Base-by-base conservation (phyloP, 805 yeast species). In the Pichia paraexigua region DNA sequence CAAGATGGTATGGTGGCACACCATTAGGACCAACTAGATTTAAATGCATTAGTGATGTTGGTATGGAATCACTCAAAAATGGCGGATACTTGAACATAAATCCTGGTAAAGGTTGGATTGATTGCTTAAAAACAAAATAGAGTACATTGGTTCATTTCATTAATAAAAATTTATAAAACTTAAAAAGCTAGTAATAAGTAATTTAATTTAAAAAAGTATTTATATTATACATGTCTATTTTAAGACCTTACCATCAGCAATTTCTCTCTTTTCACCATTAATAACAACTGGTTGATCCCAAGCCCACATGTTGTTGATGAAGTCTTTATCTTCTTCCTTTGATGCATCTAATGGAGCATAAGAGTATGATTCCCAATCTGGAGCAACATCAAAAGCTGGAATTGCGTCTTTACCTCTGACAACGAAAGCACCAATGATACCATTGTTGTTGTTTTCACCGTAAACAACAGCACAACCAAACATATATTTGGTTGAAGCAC, bases 361-460 rank as follows among this genome's bases (percentile, higher is more conserved):
- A 54, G 70, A 68, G 77, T 88, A 92, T 47, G 97, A 88, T 77
- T 92, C 98, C 95, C 96, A 90, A 76, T 94, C 99, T 72, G 99
- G 97, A 68, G 98, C 99, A 71, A 94, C 98, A 60, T 92, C 87
- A 68, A 92, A 89, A 58, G 97, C 99, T 71, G 97, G 96, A 52
- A 63, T 79, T 68, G 63, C 74, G 56, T 92, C 96, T 74, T 92
- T 88, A 65, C 99, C 99, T 78, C 98, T 90, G 67, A 92, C 84
- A 67, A 94, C 74, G 80, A 92, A 85, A 68, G 85, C 95, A 78
- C 96, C 97, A 63, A 87, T 76, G 70, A 92, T 91, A 78, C 97
- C 98, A 76, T 92, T 92, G 85, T 85, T 78, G 86, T 90, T 92
- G 90, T 90, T 89, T 79, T 87, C 97, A 75, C 99, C 99, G 77